phyloP scores from a whole-genome alignment of 1,139 yeast species.

The Pichia sp. region DNA sequence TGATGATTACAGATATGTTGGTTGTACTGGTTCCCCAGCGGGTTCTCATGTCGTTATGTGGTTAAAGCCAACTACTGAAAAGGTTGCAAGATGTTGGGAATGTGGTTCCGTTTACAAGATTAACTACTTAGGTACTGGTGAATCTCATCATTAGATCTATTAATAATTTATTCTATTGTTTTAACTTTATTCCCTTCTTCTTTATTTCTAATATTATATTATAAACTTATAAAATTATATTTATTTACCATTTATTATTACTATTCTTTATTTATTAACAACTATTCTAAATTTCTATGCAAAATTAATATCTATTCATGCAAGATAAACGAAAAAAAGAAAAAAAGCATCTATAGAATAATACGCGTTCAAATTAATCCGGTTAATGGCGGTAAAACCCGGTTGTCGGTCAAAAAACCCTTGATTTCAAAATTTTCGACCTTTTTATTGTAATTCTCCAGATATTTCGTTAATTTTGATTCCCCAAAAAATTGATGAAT shows the following conservation, averaged over 20 bases:
- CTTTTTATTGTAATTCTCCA: neutral
- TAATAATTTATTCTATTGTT: neutral
- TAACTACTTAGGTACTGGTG: slow-evolving; percentile 70
- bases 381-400: neutral
- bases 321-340: neutral
- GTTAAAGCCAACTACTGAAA: slow-evolving; percentile 82
- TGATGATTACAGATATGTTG: slow-evolving; percentile 91
- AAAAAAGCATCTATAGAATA: neutral
- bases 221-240: slow-evolving; percentile 1
- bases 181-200: neutral
- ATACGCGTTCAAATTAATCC: neutral
- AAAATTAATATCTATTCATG: neutral
- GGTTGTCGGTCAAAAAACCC: neutral
- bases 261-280: neutral
- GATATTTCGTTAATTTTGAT: neutral
- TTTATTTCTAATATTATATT: neutral
- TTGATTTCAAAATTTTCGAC: neutral
- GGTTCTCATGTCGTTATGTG: slow-evolving; percentile 88
- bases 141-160: slow-evolving; percentile 18
- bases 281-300: neutral
- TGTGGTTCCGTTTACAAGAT: slow-evolving; percentile 93
- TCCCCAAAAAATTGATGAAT: no score
- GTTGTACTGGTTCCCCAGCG: slow-evolving; percentile 95
- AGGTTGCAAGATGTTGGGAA: slow-evolving; percentile 96
- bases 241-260: neutral